These are phyloP conservation scores for Calcarisporium arbuscula DNA, from an alignment of 2,329 filamentous ascomycete genomes.

Conservation along the genomic window DNA sequence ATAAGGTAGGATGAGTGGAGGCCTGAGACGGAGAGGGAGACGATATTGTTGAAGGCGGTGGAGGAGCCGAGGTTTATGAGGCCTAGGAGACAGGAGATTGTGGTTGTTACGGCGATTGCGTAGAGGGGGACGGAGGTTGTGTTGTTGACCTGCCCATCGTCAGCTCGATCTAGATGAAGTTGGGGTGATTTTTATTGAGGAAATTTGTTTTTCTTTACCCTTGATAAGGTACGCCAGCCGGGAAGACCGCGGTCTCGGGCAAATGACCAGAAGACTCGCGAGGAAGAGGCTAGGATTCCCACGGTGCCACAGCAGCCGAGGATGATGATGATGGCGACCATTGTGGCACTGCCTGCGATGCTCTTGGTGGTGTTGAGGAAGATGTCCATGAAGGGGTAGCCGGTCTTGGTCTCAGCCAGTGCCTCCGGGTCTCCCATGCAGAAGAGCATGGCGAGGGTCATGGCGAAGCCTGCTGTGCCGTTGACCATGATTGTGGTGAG, in stretches of 20 bases:
- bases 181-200: too few species aligned
- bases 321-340: slow-evolving; percentile 42
- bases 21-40: slow-evolving; percentile 7
- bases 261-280: slow-evolving; percentile 51
- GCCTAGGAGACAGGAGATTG: slow-evolving; percentile 21
- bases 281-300: slow-evolving; percentile 50
- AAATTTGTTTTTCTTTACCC: too few species aligned
- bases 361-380: slow-evolving; percentile 46
- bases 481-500: slow-evolving; percentile 43
- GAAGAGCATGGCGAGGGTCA: slow-evolving; percentile 50
- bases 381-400: slow-evolving; percentile 54
- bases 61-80: slow-evolving; percentile 27
- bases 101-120: slow-evolving; percentile 18
- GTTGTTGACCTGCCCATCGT: too few species aligned
- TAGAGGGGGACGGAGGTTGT: slow-evolving; percentile 21
- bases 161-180: too few species aligned
- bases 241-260: slow-evolving; percentile 25
- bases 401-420: slow-evolving; percentile 37
- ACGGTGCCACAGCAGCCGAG: slow-evolving; percentile 44
- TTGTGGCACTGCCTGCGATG: slow-evolving; percentile 40
- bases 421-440: slow-evolving; percentile 41
- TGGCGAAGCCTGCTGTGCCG: slow-evolving; percentile 45
- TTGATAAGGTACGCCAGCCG: slow-evolving; percentile 20
- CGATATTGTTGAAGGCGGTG: background rate
- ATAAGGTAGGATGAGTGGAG: slow-evolving; percentile 25